These are phyloP conservation scores for Cladosporium sp. DNA, from an alignment of 2,329 filamentous ascomycete genomes.

Conservation along the genomic window DNA sequence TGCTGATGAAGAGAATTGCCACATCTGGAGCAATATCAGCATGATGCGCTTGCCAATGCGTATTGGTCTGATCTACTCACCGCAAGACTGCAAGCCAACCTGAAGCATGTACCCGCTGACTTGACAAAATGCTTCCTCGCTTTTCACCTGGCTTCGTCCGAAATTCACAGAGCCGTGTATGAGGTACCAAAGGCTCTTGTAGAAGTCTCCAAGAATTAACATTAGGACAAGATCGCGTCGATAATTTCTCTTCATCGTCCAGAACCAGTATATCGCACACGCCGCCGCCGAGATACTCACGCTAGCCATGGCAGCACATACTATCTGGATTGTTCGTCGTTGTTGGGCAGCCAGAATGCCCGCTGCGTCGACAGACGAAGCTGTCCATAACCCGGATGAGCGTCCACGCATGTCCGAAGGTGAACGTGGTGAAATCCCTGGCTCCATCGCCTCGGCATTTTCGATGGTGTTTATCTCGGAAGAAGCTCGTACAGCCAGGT, in stretches of 20 bases:
- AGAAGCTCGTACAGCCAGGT: background rate
- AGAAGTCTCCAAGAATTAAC: constrained; percentile 67
- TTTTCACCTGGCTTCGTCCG: constrained; percentile 37
- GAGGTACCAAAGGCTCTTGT: constrained; percentile 66
- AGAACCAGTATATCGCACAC: constrained; percentile 66
- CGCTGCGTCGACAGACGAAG: constrained; percentile 15
- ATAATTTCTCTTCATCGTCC: constrained; percentile 68
- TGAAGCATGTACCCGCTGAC: constrained; percentile 27
- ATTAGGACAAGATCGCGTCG: constrained; percentile 72
- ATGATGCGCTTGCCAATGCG: background rate
- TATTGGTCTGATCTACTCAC: constrained; percentile 14
- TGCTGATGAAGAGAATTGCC: constrained; percentile 66
- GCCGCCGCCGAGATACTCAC: constrained; percentile 56
- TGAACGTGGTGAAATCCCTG: no score
- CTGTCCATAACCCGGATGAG: constrained; percentile 4
- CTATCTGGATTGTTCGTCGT: constrained; percentile 27
- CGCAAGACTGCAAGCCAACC: constrained; percentile 25
- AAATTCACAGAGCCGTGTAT: constrained; percentile 61
- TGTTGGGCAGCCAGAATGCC: constrained; percentile 16
- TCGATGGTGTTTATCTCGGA: background rate
- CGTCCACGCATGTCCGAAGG: background rate
- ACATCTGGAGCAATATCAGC: constrained; percentile 50
- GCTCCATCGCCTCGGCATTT: background rate
- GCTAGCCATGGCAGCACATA: constrained; percentile 33
- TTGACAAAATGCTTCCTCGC: constrained; percentile 23